phyloP scores from a whole-genome alignment of 129 eudicot species.

The Chrysanthemum lavandulifolium region DNA sequence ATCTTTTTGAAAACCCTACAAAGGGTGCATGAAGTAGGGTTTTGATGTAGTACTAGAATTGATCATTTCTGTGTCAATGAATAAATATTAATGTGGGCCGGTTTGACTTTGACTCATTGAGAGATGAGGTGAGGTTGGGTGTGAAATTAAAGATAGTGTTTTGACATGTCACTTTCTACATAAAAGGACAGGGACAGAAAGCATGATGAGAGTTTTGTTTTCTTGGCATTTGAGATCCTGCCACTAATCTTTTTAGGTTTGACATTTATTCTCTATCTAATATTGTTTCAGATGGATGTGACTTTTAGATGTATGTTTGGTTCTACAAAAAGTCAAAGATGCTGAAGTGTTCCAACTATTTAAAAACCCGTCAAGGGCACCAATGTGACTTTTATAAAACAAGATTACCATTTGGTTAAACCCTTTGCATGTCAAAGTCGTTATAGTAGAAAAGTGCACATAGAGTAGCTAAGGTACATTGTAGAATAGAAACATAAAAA shows the following conservation, averaged over 20 bases:
- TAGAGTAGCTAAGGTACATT: too few species aligned
- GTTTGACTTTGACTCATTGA: constrained; percentile 35
- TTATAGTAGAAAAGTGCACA: too few species aligned
- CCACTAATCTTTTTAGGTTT: constrained; percentile 22
- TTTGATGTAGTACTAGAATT: constrained; percentile 11
- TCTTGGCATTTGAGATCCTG: constrained; percentile 20
- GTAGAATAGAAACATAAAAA: too few species aligned
- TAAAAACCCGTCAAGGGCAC: too few species aligned
- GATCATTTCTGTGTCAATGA: constrained; percentile 24
- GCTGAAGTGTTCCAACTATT: too few species aligned
- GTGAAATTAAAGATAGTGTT: constrained; percentile 27
- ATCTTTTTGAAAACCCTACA: background rate
- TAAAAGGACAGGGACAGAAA: constrained; percentile 40
- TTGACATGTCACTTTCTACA: constrained; percentile 48
- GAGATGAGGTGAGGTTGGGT: constrained; percentile 9
- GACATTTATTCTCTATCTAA: background rate
- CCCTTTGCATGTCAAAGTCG: too few species aligned
- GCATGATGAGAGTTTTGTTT: constrained; percentile 43
- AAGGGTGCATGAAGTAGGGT: constrained; percentile 19
- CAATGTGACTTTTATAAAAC: too few species aligned
- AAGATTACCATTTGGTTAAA: too few species aligned
- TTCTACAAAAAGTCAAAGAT: too few species aligned
- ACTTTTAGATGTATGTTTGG: background rate
- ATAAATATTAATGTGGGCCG: constrained; percentile 28
- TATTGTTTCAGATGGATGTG: background rate